Conservation (phyloP, 495 filamentous ascomycete genomes). For the Oleoguttula mirabilis region DNA sequence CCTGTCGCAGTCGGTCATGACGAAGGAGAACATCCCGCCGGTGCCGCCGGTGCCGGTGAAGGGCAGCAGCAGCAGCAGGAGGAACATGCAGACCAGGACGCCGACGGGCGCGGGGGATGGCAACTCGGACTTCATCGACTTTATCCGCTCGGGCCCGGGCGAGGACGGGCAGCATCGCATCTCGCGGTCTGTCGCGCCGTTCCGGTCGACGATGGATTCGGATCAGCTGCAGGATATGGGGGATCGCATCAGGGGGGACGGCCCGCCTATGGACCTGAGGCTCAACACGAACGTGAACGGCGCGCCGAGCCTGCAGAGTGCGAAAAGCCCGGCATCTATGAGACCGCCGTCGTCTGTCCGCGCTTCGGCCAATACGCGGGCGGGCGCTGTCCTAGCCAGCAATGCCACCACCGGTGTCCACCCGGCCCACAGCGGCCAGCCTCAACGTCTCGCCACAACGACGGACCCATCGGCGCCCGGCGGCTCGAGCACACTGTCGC, state of each 20-base stretch:
- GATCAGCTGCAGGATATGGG: slow-evolving; percentile 48
- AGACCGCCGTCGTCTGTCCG: too few relatives aligned
- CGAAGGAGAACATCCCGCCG: slow-evolving; percentile 11
- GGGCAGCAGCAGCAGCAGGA: slow-evolving; percentile 5
- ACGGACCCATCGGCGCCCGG: not conserved
- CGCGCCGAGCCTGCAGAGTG: not conserved
- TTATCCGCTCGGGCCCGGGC: slow-evolving; percentile 75
- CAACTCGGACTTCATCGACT: slow-evolving; percentile 82
- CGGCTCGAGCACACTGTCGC: too few relatives aligned
- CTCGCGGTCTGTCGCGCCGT: slow-evolving; percentile 72
- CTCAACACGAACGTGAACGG: slow-evolving; percentile 2
- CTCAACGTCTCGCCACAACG: slow-evolving; percentile 7
- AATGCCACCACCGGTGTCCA: slow-evolving; percentile 6
- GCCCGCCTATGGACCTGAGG: slow-evolving; percentile 1
- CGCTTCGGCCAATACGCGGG: too few relatives aligned
- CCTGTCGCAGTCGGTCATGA: not conserved
- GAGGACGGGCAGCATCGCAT: slow-evolving; percentile 51
- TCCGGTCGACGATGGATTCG: slow-evolving; percentile 74
- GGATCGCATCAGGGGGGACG: slow-evolving; percentile 1
- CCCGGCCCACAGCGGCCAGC: slow-evolving; percentile 6
- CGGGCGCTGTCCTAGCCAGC: too few relatives aligned
- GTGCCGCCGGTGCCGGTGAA: slow-evolving; percentile 12
- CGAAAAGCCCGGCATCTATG: slow-evolving; percentile 1
- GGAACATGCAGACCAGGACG: slow-evolving; percentile 56
- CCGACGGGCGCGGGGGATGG: slow-evolving; percentile 50